These are phyloP conservation scores for Citrus reticulata DNA, from an alignment of 345 rosid species.

Conservation along the genomic window DNA sequence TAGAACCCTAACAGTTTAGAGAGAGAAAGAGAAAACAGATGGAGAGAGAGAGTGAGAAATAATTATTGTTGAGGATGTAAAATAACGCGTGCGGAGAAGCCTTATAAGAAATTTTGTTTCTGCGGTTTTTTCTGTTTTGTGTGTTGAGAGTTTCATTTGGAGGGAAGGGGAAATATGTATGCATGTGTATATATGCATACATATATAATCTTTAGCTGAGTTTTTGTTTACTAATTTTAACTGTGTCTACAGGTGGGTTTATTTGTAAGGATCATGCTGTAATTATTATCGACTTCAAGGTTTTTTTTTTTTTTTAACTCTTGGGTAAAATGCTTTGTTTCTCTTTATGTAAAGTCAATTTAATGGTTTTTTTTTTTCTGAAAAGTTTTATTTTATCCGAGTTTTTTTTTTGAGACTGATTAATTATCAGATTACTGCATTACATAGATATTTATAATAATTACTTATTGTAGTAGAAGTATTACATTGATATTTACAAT, in stretches of 20 bases:
- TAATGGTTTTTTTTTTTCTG: neutral
- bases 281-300: neutral
- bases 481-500: too few species aligned
- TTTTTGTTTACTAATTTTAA: neutral
- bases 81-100: neutral
- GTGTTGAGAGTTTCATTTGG: neutral
- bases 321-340: neutral
- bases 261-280: neutral
- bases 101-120: neutral
- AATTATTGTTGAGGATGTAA: neutral
- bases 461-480: too few species aligned
- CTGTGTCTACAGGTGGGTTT: neutral
- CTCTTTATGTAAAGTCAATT: neutral
- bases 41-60: neutral
- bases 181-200: too few species aligned
- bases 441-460: too few species aligned
- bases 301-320: too few species aligned
- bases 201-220: too few species aligned
- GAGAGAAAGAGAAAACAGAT: neutral
- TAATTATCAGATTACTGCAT: too few species aligned
- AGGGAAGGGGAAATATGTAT: neutral
- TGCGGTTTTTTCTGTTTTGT: neutral
- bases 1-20: neutral
- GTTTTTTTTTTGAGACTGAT: too few species aligned
- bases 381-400: neutral